These are phyloP conservation scores for Coprinopsis sp. DNA, from an alignment of 768 basidiomycete species.

Conservation along the genomic window DNA sequence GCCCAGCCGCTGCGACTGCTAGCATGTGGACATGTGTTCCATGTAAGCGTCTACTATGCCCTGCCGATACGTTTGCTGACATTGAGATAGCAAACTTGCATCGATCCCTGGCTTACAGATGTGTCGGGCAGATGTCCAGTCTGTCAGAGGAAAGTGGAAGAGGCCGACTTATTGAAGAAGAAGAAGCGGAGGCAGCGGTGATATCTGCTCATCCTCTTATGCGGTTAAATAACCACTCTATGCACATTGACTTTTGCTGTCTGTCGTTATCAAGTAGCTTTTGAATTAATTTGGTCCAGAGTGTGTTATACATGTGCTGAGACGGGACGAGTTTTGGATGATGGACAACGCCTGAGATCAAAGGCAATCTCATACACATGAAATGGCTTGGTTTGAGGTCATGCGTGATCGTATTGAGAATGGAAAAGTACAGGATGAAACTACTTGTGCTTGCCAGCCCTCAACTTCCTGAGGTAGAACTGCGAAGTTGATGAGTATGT, in stretches of 20 bases:
- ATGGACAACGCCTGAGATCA: too few relatives aligned
- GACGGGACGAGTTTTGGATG: too few relatives aligned
- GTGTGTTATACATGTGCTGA: too few relatives aligned
- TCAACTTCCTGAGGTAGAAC: slow-evolving; percentile 95
- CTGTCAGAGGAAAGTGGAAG: slow-evolving; percentile 72
- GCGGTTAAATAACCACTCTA: background rate
- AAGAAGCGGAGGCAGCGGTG: slow-evolving; percentile 20
- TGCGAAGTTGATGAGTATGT: slow-evolving; percentile 24
- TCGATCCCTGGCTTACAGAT: slow-evolving; percentile 85
- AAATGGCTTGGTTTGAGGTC: background rate
- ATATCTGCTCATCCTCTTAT: background rate
- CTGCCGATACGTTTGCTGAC: background rate
- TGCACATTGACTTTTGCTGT: background rate
- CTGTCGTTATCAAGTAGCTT: too few relatives aligned
- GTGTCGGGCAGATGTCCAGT: slow-evolving; percentile 86
- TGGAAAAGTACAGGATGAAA: slow-evolving; percentile 6
- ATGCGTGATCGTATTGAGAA: slow-evolving; percentile 9
- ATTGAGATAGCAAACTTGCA: slow-evolving; percentile 65
- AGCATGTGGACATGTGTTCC: slow-evolving; percentile 84
- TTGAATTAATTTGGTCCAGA: too few relatives aligned
- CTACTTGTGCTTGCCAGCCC: slow-evolving; percentile 90
- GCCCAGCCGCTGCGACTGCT: slow-evolving; percentile 73
- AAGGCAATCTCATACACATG: background rate
- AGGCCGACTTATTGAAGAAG: slow-evolving; percentile 33
- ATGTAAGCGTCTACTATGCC: slow-evolving; percentile 47